phyloP scores from a whole-genome alignment of 2,329 filamentous ascomycete genomes.

The Pseudocercospora fuligena region DNA sequence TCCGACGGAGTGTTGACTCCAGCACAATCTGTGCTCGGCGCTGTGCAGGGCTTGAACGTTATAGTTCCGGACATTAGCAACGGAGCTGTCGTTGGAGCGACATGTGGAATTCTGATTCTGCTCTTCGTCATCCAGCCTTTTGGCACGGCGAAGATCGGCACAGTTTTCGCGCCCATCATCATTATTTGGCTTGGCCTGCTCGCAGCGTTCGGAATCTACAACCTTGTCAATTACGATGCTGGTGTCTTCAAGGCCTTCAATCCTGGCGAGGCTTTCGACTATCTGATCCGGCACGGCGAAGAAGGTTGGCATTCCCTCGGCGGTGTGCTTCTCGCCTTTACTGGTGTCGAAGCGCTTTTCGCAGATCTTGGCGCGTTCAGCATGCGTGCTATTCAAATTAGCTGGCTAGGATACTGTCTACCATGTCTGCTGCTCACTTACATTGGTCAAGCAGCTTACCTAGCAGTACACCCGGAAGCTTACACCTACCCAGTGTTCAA shows the following conservation, averaged over 20 bases:
- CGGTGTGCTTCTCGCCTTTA: conserved; percentile 74
- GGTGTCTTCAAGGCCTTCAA: conserved; percentile 59
- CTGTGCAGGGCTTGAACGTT: conserved; percentile 65
- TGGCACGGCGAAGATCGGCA: conserved; percentile 64
- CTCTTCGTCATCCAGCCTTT: conserved; percentile 70
- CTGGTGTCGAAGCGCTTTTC: conserved; percentile 78
- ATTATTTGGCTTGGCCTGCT: conserved; percentile 70
- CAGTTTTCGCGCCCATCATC: conserved; percentile 67
- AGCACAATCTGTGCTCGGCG: conserved; percentile 71
- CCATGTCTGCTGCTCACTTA: conserved; percentile 72
- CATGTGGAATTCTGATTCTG: conserved; percentile 67
- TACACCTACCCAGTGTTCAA: conserved; percentile 77
- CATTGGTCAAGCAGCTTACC: conserved; percentile 75
- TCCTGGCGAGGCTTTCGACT: conserved; percentile 63
- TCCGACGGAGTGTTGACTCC: conserved; percentile 70
- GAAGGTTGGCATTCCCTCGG: conserved; percentile 67
- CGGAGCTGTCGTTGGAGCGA: conserved; percentile 64
- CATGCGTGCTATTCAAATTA: conserved; percentile 69
- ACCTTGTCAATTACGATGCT: conserved; percentile 53
- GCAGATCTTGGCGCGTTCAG: conserved; percentile 76
- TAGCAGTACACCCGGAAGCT: conserved; percentile 63
- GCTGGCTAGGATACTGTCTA: conserved; percentile 69
- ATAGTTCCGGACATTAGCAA: conserved; percentile 61
- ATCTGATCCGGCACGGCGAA: conserved; percentile 63
- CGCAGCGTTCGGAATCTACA: conserved; percentile 66